A percentile compares a stretch with the other conserved stretches of the same genome.
Evolutionary conservation across 768 basidiomycete species (phyloP).

Genomic region (Pleurotus tuoliensis): DNA sequence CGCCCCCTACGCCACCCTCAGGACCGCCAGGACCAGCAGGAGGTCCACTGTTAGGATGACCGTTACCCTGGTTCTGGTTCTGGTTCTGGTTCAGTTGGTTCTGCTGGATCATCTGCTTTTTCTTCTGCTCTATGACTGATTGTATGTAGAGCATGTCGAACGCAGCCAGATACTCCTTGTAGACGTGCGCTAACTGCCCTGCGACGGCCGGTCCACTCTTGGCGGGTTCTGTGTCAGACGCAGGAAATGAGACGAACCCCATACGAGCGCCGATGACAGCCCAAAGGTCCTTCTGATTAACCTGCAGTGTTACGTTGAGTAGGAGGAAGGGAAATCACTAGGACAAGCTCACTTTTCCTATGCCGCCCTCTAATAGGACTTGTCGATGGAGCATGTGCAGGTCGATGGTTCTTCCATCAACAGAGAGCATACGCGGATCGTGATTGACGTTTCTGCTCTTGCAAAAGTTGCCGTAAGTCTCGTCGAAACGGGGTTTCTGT

Average conservation of each 20-base stretch:
- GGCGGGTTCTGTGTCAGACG: constrained; percentile 53
- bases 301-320: constrained; percentile 30
- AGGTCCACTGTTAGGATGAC: no score
- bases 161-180: constrained; percentile 49
- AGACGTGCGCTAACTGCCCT: constrained; percentile 54
- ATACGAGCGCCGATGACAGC: constrained; percentile 62
- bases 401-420: constrained; percentile 58
- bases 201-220: constrained; percentile 62
- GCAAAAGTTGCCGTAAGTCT: constrained; percentile 46
- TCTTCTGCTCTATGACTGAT: constrained; percentile 34
- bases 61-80: no score
- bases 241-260: constrained; percentile 64
- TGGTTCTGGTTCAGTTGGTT: not conserved
- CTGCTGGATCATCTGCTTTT: constrained; percentile 17
- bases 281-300: constrained; percentile 57
- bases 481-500: constrained; percentile 50
- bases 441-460: constrained; percentile 34
- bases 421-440: constrained; percentile 36
- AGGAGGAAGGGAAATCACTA: not conserved
- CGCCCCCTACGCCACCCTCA: constrained; percentile 8
- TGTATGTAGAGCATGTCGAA: constrained; percentile 56
- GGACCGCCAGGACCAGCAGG: constrained; percentile 3
- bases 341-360: constrained; percentile 33
- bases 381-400: constrained; percentile 52
- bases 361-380: constrained; percentile 59